Conservation (phyloP, 257 asterid species). For the Coffea canephora region DNA sequence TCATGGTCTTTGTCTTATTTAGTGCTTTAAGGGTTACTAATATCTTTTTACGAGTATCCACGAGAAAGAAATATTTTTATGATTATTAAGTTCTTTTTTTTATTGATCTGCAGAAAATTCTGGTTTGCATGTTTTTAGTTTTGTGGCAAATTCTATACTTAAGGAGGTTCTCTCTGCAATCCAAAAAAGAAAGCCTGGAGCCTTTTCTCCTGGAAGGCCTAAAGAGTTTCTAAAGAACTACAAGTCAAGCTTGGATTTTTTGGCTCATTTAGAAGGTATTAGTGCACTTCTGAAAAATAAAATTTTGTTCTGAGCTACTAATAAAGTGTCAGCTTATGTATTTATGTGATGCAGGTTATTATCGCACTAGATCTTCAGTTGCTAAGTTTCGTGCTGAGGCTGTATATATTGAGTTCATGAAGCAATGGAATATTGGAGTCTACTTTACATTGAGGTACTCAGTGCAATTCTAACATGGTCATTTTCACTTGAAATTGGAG, state of each 20-base stretch:
- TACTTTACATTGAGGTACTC: constrained; percentile 81
- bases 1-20: not conserved
- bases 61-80: not conserved
- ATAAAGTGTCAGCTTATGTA: not conserved
- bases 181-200: constrained; percentile 89
- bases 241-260: constrained; percentile 80
- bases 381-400: constrained; percentile 74
- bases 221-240: constrained; percentile 77
- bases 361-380: constrained; percentile 64
- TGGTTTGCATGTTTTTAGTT: constrained; percentile 94
- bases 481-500: not conserved
- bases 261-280: constrained; percentile 86
- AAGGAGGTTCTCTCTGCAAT: constrained; percentile 84
- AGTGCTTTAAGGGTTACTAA: not conserved
- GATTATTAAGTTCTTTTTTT: constrained; percentile 17
- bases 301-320: not conserved
- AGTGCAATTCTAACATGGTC: not conserved
- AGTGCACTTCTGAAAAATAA: constrained; percentile 7
- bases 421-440: constrained; percentile 93
- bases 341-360: constrained; percentile 53
- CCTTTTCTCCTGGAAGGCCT: constrained; percentile 98
- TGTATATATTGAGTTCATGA: constrained; percentile 80
- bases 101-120: constrained; percentile 69
- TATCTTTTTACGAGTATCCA: not conserved
- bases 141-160: constrained; percentile 89